These are phyloP conservation scores for Andrographis paniculata DNA, from an alignment of 305 asterid species.

Conservation along the genomic window DNA sequence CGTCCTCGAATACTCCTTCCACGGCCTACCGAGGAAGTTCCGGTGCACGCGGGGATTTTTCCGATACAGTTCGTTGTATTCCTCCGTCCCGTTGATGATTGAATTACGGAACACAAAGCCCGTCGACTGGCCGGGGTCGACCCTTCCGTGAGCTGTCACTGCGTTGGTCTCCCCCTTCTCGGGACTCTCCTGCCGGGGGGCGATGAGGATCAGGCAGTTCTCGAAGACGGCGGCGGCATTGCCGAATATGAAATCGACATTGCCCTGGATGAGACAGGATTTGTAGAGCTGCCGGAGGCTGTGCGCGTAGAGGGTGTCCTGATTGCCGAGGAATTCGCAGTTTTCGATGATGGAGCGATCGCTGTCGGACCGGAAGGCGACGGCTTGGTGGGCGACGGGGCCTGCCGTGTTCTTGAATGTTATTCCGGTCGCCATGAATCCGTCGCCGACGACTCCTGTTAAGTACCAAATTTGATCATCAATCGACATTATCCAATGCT, in stretches of 20 bases:
- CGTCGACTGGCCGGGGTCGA: slow-evolving; percentile 42
- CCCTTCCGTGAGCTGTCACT: slow-evolving; percentile 47
- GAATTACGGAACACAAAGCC: slow-evolving; percentile 37
- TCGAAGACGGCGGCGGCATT: slow-evolving; percentile 42
- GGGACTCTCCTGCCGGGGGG: slow-evolving; percentile 36
- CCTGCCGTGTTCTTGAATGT: slow-evolving; percentile 50
- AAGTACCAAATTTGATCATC: too few relatives aligned
- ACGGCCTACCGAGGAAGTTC: slow-evolving; percentile 40
- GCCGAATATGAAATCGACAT: slow-evolving; percentile 58
- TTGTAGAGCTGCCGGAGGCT: slow-evolving; percentile 44
- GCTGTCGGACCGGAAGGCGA: slow-evolving; percentile 45
- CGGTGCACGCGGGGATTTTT: slow-evolving; percentile 26
- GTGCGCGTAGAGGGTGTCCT: slow-evolving; percentile 51
- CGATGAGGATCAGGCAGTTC: slow-evolving; percentile 29
- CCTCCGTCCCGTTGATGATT: slow-evolving; percentile 30
- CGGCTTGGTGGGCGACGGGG: slow-evolving; percentile 47
- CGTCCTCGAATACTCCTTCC: slow-evolving; percentile 46
- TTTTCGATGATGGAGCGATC: slow-evolving; percentile 33
- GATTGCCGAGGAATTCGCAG: slow-evolving; percentile 45
- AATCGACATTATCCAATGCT: too few relatives aligned
- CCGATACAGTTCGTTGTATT: slow-evolving; percentile 26
- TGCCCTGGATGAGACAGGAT: slow-evolving; percentile 42
- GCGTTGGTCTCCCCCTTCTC: slow-evolving; percentile 38
- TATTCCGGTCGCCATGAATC: slow-evolving; percentile 44
- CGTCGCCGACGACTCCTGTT: slow-evolving; percentile 42